Conservation (phyloP, 805 yeast species). For the Metschnikowia colocasiae region DNA sequence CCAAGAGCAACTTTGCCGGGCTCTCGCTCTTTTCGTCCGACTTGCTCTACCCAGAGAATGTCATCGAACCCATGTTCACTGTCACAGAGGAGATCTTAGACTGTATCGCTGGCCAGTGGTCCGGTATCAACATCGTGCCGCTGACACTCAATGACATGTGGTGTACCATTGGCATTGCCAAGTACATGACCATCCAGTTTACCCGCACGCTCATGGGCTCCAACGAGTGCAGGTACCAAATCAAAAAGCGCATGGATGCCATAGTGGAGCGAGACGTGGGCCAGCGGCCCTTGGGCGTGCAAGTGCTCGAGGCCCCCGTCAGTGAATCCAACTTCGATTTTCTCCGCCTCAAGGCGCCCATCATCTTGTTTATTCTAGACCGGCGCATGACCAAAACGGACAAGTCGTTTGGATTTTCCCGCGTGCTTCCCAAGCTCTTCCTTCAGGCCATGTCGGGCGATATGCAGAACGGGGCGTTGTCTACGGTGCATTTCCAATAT, state of each 20-base stretch:
- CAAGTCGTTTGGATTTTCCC: conserved; percentile 83
- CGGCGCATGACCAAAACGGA: conserved; percentile 95
- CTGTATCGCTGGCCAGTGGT: conserved; percentile 84
- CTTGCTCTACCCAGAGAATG: conserved; percentile 64
- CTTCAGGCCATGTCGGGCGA: conserved; percentile 96
- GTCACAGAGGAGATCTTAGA: conserved; percentile 66
- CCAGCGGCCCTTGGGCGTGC: conserved; percentile 76
- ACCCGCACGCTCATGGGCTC: conserved; percentile 69
- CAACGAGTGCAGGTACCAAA: conserved; percentile 72
- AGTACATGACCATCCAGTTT: conserved; percentile 76
- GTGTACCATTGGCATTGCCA: conserved; percentile 83
- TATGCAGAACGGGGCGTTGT: conserved; percentile 66
- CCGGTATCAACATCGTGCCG: conserved; percentile 88
- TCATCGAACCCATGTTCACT: conserved; percentile 73
- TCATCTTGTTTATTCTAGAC: conserved; percentile 80
- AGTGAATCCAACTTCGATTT: conserved; percentile 60
- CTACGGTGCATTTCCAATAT: conserved; percentile 82
- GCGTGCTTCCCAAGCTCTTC: conserved; percentile 88
- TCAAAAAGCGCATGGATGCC: conserved; percentile 57
- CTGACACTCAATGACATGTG: conserved; percentile 74
- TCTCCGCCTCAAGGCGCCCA: conserved; percentile 75
- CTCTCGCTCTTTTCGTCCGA: conserved; percentile 57
- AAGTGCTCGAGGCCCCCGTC: conserved; percentile 63
- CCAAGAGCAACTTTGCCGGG: conserved; percentile 63
- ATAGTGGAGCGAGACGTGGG: conserved; percentile 75